Evolutionary conservation across 2,329 filamentous ascomycete genomes (phyloP), one percentile per base, ranked within the genome.

Genomic region (Fusarium sp.): DNA sequence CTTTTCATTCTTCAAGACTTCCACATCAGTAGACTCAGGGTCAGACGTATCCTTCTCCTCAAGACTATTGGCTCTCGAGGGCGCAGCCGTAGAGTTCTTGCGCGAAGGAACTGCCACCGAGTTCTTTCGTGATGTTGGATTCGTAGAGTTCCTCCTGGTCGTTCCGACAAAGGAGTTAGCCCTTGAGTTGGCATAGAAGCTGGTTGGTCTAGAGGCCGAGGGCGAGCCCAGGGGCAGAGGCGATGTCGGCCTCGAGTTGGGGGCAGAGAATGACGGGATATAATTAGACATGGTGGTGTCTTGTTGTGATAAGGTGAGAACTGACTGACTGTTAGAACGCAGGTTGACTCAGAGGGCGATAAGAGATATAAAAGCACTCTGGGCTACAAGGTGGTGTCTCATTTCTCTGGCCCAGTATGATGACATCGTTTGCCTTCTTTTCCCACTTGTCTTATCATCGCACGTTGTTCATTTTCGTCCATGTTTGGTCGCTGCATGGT

Each of bases 241-340:
- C 24, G 69, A 71, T 10, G 57, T 57, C 10, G 69, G 69, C 61
- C 69, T 71, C 14, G 69, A 71, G 13, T 64, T 62, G 36, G 69
- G 69, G 24, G 69, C 69, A 51, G 69, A 71, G 43, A 71, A 71
- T 3, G 69, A 71, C 2, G 69, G 69, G 43, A 71, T 64, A 46
- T 71, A 71, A 53, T 71, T 63, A 36, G 69, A 71, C 69, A 71
- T 71, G 49, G 39, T 56, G 49, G 26, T 6, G 19, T 34, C 13
- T 13, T 28, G 26, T 22, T 44, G 45, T 57, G 51, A 60, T 51
- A 55, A 45, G 24, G 44, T 15, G n/a, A 52, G 51, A 39, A 49
- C 36, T 6, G 44, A 39, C 6, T 21, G 44, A 31, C 42, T 47
- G 57, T 53, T 47, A 46, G 60, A 47, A 36, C 36, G 50, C 19